Percentiles rank a stretch among this genome's conserved stretches.
Conservation (phyloP, 106 monocot genomes). For the Platanthera guangdongensis region DNA sequence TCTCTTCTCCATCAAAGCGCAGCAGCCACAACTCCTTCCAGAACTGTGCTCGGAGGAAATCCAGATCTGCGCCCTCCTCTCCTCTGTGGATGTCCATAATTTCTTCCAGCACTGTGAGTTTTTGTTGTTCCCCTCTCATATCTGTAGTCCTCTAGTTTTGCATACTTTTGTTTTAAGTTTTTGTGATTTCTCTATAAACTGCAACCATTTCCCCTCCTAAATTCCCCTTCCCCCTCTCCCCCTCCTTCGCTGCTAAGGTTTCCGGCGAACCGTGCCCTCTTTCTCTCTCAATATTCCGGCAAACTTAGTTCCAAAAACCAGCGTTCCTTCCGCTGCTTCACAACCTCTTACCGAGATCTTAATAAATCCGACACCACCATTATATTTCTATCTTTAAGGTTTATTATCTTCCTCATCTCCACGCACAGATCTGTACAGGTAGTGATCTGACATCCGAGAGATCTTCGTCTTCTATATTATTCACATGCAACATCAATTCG, state of each 20-base stretch:
- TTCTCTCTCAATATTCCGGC: background rate
- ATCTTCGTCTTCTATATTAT: background rate
- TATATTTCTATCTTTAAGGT: background rate
- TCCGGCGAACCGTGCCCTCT: background rate
- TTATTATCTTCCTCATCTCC: background rate
- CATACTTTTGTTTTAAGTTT: too few species aligned
- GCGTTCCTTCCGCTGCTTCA: too few species aligned
- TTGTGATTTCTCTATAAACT: conserved; percentile 20
- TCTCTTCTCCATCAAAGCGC: too few species aligned
- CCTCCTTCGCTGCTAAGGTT: background rate
- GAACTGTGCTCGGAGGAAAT: too few species aligned
- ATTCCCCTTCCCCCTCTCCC: conserved; percentile 19
- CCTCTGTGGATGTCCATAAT: too few species aligned
- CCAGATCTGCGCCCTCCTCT: too few species aligned
- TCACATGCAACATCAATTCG: conserved; percentile 19
- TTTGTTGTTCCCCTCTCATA: too few species aligned
- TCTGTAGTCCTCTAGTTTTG: too few species aligned
- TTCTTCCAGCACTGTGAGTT: too few species aligned
- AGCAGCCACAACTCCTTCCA: too few species aligned
- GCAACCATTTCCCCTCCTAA: conserved; percentile 8
- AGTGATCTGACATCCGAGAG: background rate
- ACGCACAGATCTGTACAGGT: background rate
- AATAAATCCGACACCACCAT: background rate
- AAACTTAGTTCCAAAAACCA: background rate
- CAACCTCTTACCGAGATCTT: background rate